Base-by-base conservation (phyloP, 495 filamentous ascomycete species). In the Xylaria longipes region DNA sequence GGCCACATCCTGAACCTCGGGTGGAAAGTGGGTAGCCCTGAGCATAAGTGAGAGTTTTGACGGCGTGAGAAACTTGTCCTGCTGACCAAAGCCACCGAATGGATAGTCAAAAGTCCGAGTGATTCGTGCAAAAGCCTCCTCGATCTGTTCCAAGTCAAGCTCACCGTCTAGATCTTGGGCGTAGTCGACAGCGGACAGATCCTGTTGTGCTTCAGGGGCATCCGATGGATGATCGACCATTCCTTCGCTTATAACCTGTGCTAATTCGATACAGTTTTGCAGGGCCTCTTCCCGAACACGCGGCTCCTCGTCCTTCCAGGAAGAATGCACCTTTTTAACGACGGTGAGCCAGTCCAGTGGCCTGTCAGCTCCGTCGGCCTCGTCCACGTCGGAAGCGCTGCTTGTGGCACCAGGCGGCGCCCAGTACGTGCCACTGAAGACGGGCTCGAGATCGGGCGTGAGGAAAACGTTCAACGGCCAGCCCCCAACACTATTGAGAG, bases 401-500 rank as follows among this genome's bases (percentile, higher is more conserved):
- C 87, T 67, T 84, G 88, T 75, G 83, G 91, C 69, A 88, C 93
- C 83, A n/a, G 84, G 84, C 2, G 94, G 94, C 12, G 96, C 94
- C 93, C 93, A 98, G 80, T 99, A 99, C 41, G 96, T 98, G 27
- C 94, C 97, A 58, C 97, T 97, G 80, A 97, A 98, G 27, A 99
- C 90, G 0, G 96, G 96, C 72, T 97, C 91, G 7, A 98, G 87
- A 74, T 95, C 90, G 0, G 97, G 97, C 0, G 97, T 98, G 33
- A 98, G 85, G 78, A 99, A 98, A 27, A 98, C 93, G 79, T 98
- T 98, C 57, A 99, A 85, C 14, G 96, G 96, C 97, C 97, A 99
- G 33, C 96, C 96, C 3, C 94, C 97, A 2, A 91, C 94, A 25
- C 94, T 94, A 45, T 91, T 97, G 20, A 95, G 95, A 6, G 95